Evolutionary conservation across 2,329 filamentous ascomycete genomes (phyloP).

Genomic region (Talaromyces amestolkiae): DNA sequence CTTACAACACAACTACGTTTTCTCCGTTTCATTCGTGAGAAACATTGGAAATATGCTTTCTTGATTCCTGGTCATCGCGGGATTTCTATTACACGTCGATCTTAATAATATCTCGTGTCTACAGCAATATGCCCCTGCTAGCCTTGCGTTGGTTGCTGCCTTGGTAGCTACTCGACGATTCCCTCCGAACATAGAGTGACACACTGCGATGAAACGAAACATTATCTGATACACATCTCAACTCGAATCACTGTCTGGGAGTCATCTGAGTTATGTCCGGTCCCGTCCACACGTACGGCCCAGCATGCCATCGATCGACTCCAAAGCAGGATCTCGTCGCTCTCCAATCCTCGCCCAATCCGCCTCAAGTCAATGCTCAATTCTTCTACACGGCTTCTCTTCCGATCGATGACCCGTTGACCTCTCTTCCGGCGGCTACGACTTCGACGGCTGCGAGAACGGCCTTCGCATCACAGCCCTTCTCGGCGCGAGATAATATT

Average conservation of each 20-base stretch:
- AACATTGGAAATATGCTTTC: not conserved
- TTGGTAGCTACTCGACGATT: slow-evolving; percentile 12
- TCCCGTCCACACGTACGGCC: slow-evolving; percentile 58
- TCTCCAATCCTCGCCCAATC: slow-evolving; percentile 46
- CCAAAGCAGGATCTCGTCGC: slow-evolving; percentile 34
- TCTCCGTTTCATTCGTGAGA: not conserved
- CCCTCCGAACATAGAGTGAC: not conserved
- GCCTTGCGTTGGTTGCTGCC: slow-evolving; percentile 12
- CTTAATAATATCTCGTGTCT: not conserved
- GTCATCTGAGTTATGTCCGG: slow-evolving; percentile 34
- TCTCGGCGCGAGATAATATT: slow-evolving; percentile 74
- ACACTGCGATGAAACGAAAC: not conserved
- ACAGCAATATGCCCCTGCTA: slow-evolving; percentile 12
- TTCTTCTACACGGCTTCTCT: slow-evolving; percentile 84
- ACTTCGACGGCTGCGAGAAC: slow-evolving; percentile 50
- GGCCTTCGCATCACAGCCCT: slow-evolving; percentile 69
- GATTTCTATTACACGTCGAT: not conserved
- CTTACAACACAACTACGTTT: not conserved
- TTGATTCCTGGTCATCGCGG: not conserved
- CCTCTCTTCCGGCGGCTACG: slow-evolving; percentile 57
- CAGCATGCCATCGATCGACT: slow-evolving; percentile 54
- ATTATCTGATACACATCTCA: not conserved
- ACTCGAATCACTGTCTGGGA: not conserved
- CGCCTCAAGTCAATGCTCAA: slow-evolving; percentile 61
- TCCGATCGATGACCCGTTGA: slow-evolving; percentile 86